A percentile compares a stretch with the other conserved stretches of the same genome.
Conservation (phyloP, 169 alveolate species). For the Eimeria acervulina region DNA sequence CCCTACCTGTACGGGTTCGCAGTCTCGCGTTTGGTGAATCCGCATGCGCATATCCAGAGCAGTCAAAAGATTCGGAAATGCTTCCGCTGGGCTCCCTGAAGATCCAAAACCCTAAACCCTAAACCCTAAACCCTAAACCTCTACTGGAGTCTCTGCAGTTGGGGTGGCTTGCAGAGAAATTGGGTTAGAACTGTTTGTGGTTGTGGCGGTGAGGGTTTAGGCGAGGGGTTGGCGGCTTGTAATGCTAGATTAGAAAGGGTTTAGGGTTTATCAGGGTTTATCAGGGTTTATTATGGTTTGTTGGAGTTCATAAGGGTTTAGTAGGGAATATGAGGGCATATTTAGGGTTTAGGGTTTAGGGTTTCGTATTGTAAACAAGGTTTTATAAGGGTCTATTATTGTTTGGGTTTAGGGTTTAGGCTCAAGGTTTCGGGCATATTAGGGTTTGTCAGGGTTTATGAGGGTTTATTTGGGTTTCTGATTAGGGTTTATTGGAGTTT, state of each 20-base stretch:
- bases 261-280: too few species aligned
- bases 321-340: too few species aligned
- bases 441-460: too few species aligned
- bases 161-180: not conserved
- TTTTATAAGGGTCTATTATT: not conserved
- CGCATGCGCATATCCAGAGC: conserved; percentile 86
- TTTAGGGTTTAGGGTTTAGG: too few species aligned
- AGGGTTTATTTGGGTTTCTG: too few species aligned
- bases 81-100: conserved; percentile 77
- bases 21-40: conserved; percentile 53
- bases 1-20: conserved; percentile 61
- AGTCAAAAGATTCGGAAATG: conserved; percentile 75
- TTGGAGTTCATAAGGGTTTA: too few species aligned
- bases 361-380: not conserved
- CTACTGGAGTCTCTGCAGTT: not conserved
- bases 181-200: too few species aligned
- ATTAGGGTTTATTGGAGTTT: too few species aligned
- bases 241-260: too few species aligned
- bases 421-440: not conserved
- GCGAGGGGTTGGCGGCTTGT: too few species aligned
- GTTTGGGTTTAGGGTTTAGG: not conserved
- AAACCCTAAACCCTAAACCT: not conserved
- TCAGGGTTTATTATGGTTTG: too few species aligned
- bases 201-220: too few species aligned
- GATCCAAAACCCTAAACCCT: not conserved